These are phyloP conservation scores for Pseudevernia furfuracea DNA, from an alignment of 495 filamentous ascomycete species.

Conservation along the genomic window DNA sequence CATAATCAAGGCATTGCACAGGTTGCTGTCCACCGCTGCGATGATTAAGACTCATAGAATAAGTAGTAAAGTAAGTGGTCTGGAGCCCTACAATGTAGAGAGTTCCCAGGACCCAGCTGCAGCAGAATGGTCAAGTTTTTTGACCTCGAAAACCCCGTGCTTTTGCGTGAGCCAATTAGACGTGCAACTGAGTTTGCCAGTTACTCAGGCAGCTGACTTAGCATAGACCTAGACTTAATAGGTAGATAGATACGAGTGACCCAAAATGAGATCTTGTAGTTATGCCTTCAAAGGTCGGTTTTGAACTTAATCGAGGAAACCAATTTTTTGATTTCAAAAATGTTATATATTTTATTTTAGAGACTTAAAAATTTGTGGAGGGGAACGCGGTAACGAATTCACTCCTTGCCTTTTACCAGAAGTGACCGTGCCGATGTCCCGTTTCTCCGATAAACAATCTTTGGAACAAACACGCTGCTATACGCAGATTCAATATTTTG, in stretches of 20 bases:
- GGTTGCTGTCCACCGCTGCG: neutral
- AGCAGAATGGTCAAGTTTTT: neutral
- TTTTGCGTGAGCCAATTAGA: too few relatives aligned
- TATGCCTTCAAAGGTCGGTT: too few relatives aligned
- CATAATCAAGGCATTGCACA: neutral
- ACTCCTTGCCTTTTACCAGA: constrained; percentile 69
- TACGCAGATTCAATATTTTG: constrained; percentile 3
- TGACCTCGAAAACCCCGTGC: neutral
- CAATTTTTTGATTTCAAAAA: too few relatives aligned
- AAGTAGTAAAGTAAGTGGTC: neutral
- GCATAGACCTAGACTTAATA: too few relatives aligned
- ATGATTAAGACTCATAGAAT: neutral
- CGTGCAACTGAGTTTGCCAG: too few relatives aligned
- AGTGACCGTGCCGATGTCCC: constrained; percentile 55
- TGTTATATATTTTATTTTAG: neutral
- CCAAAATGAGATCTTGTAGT: too few relatives aligned
- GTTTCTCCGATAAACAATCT: constrained; percentile 52
- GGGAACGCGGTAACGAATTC: constrained; percentile 43
- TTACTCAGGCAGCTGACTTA: too few relatives aligned
- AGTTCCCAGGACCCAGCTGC: neutral
- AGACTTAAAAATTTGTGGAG: neutral
- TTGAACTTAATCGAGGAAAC: too few relatives aligned
- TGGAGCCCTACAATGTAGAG: neutral
- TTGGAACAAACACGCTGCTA: constrained; percentile 38
- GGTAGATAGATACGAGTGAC: too few relatives aligned